These are phyloP conservation scores for Starmerella potacharoeniae DNA, from an alignment of 805 yeast species.

Conservation along the genomic window DNA sequence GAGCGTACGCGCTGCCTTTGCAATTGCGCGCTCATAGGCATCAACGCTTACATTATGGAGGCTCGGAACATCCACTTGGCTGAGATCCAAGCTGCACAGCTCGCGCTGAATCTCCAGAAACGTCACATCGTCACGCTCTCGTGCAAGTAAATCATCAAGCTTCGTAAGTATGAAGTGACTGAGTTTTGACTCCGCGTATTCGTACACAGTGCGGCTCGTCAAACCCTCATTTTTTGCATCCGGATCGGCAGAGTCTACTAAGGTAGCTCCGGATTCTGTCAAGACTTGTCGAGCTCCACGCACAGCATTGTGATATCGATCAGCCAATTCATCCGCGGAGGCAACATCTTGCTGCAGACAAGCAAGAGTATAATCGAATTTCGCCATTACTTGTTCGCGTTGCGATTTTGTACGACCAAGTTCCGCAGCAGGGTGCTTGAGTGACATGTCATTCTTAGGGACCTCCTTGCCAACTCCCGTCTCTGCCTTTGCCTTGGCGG, in stretches of 20 bases:
- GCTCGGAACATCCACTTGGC: constrained; percentile 35
- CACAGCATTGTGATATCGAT: constrained; percentile 14
- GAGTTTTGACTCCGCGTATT: constrained; percentile 59
- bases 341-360: constrained; percentile 16
- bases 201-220: constrained; percentile 34
- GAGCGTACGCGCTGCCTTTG: constrained; percentile 31
- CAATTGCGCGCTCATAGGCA: constrained; percentile 31
- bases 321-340: constrained; percentile 12
- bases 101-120: constrained; percentile 19
- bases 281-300: background rate
- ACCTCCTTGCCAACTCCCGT: background rate
- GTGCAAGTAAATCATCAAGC: constrained; percentile 26
- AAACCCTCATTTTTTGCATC: background rate
- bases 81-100: constrained; percentile 30
- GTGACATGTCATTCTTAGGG: background rate
- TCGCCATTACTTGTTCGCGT: constrained; percentile 12
- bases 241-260: background rate
- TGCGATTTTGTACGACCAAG: constrained; percentile 2
- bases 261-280: constrained; percentile 10
- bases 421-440: constrained; percentile 8
- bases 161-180: constrained; percentile 57
- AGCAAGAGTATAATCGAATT: constrained; percentile 16
- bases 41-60: constrained; percentile 17
- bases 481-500: background rate
- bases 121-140: constrained; percentile 9